Evolutionary conservation across 208 protist genomes (phyloP).

Genomic region (Trypanosoma cruzi): DNA sequence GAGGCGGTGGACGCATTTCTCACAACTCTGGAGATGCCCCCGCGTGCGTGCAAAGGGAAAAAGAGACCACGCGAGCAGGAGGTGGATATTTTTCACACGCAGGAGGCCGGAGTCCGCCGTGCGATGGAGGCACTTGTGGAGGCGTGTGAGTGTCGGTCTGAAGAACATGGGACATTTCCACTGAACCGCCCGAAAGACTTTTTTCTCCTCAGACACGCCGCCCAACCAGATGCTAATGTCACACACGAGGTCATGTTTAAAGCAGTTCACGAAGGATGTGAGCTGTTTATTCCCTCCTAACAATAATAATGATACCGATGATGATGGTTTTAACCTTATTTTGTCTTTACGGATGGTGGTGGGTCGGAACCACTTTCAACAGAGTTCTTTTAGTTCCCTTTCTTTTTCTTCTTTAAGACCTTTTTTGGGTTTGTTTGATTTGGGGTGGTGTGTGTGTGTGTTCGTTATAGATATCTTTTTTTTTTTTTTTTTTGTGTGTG

Average conservation of each 20-base stretch:
- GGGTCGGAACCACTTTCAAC: not conserved
- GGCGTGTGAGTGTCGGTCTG: conserved; percentile 26
- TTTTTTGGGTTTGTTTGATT: not conserved
- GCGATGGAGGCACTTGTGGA: conserved; percentile 29
- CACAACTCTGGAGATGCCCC: conserved; percentile 10
- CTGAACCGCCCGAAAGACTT: conserved; percentile 32
- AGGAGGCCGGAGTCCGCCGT: not conserved
- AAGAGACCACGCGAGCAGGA: conserved; percentile 12
- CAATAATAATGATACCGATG: too few relatives aligned
- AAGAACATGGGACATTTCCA: conserved; percentile 21
- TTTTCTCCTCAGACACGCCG: conserved; percentile 10
- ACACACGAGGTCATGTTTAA: conserved; percentile 20
- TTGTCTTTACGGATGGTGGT: not conserved
- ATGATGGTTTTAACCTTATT: not conserved
- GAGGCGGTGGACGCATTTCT: conserved; percentile 22
- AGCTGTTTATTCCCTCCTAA: conserved; percentile 18
- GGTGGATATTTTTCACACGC: not conserved
- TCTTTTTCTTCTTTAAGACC: not conserved
- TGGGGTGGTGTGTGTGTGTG: too few relatives aligned
- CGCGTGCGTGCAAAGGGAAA: not conserved
- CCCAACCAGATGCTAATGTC: not conserved
- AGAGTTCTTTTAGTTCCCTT: not conserved
- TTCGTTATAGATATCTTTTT: too few relatives aligned
- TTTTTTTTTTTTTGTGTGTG: conserved; percentile 12
- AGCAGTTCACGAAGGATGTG: conserved; percentile 9